These are phyloP conservation scores for Malassezia sp. DNA, from an alignment of 1,284 basidiomycete species.

Conservation along the genomic window DNA sequence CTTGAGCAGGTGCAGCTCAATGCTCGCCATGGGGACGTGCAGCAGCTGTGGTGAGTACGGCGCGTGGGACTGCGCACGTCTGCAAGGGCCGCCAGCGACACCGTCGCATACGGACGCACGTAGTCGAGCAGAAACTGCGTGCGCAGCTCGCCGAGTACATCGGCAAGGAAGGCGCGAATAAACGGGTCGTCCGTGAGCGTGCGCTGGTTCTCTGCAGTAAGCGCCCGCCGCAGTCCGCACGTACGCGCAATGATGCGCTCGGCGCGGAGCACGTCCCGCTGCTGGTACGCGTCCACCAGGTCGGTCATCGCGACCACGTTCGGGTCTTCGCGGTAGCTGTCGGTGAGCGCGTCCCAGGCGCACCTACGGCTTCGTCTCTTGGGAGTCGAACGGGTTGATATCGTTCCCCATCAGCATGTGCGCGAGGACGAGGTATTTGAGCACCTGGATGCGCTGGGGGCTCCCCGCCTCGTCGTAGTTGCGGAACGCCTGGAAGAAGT, in stretches of 20 bases:
- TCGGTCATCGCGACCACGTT: slow-evolving; percentile 97
- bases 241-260: slow-evolving; percentile 85
- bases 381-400: slow-evolving; percentile 97
- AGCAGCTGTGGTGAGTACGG: slow-evolving; percentile 60
- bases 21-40: slow-evolving; percentile 72
- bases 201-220: slow-evolving; percentile 77
- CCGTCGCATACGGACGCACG: slow-evolving; percentile 87
- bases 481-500: slow-evolving; percentile 96
- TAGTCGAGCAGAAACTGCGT: slow-evolving; percentile 95
- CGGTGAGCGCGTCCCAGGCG: neutral
- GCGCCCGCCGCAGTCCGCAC: too few relatives aligned
- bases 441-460: slow-evolving; percentile 86
- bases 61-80: slow-evolving; percentile 49
- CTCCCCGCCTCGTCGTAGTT: slow-evolving; percentile 98
- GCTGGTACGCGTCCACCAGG: slow-evolving; percentile 88
- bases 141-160: slow-evolving; percentile 77
- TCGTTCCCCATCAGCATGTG: slow-evolving; percentile 98
- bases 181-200: slow-evolving; percentile 93
- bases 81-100: slow-evolving; percentile 59
- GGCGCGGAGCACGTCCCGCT: slow-evolving; percentile 84
- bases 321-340: slow-evolving; percentile 84
- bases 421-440: slow-evolving; percentile 94
- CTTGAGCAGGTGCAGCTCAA: slow-evolving; percentile 82
- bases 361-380: slow-evolving; percentile 89
- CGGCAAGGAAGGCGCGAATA: slow-evolving; percentile 84